Base-by-base conservation (phyloP, 192 early-diverging fungal genomes). In the Coemansia asiatica region DNA sequence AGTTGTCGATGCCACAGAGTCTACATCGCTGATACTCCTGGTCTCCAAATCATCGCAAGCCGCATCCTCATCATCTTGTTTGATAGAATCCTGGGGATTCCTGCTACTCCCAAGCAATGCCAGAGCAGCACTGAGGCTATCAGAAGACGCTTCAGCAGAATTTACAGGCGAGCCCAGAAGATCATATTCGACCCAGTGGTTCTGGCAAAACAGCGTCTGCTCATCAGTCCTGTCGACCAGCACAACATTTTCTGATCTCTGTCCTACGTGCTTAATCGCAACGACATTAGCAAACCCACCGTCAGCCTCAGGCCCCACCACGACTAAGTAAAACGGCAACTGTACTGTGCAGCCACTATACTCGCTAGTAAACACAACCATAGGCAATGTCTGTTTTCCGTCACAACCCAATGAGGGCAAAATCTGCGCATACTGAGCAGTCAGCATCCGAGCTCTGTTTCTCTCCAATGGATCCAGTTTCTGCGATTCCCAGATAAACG, bases 371-470 rank as follows among this genome's bases (percentile, higher is more conserved):
- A 75, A 69, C 60, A 75, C 73, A 4, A 72, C 40, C 79, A 81
- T 75, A 4, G 79, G 79, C 60, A 81, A 19, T 1, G 56, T 56
- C 26, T 46, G 15, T 12, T 36, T n/a, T 21, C 38, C 46, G 25
- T 26, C 60, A 8, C 38, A 35, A 4, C 38, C 50, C 25, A 75
- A 51, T 56, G 68, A 55, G 12, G 79, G 79, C 31, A 81, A 61
- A 15, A 81, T 69, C 61, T 81, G 79, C 35, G 79, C 79, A 58
- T 81, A 81, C 67, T 81, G 73, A 1, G 79, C 73, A 0, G 79
- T 68, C 66, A 81, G 60, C 23, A 62, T 48, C 33, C 79, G 56
- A 4, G 79, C 79, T 23, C 50, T 50, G 50, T 81, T 64, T 12
- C 79, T 48, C 22, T 75, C 79, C 55, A 80, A 8, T 1, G 78